These are phyloP conservation scores for Begonia loranthoides DNA, from an alignment of 306 rosid species.

Conservation along the genomic window DNA sequence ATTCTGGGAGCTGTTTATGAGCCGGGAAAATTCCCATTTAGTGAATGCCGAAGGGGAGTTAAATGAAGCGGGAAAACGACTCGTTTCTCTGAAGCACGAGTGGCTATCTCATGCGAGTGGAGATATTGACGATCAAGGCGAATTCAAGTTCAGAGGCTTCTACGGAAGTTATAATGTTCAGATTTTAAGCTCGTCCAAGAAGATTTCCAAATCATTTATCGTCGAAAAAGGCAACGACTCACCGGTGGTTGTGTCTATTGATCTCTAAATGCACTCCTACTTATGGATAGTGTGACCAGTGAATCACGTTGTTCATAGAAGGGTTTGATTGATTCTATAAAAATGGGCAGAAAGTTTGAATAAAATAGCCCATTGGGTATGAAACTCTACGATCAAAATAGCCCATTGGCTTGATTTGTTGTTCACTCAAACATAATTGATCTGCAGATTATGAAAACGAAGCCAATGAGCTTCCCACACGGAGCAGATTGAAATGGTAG, in stretches of 20 bases:
- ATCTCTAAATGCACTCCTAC: conserved; percentile 32
- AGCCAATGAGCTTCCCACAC: conserved; percentile 8
- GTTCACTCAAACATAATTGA: not conserved
- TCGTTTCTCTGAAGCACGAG: conserved; percentile 52
- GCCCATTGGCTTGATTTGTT: no score
- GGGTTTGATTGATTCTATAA: no score
- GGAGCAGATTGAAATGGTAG: not conserved
- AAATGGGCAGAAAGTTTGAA: no score
- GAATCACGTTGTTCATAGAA: no score
- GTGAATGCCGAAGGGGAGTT: conserved; percentile 81
- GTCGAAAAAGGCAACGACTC: conserved; percentile 57
- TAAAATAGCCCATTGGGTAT: no score
- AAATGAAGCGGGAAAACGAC: conserved; percentile 70
- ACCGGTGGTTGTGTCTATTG: conserved; percentile 39
- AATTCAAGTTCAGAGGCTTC: conserved; percentile 66
- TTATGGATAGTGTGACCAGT: no score
- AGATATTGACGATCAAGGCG: conserved; percentile 35
- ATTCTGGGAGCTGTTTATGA: conserved; percentile 87
- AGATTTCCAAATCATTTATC: conserved; percentile 43
- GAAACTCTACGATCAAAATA: no score
- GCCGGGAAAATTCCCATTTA: conserved; percentile 56
- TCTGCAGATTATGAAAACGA: conserved; percentile 12
- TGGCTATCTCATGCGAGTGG: conserved; percentile 64
- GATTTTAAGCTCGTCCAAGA: conserved; percentile 29
- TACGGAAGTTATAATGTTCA: conserved; percentile 58